Evolutionary conservation across 129 eudicot genomes (phyloP).

Genomic region (Smallanthus sonchifolius): DNA sequence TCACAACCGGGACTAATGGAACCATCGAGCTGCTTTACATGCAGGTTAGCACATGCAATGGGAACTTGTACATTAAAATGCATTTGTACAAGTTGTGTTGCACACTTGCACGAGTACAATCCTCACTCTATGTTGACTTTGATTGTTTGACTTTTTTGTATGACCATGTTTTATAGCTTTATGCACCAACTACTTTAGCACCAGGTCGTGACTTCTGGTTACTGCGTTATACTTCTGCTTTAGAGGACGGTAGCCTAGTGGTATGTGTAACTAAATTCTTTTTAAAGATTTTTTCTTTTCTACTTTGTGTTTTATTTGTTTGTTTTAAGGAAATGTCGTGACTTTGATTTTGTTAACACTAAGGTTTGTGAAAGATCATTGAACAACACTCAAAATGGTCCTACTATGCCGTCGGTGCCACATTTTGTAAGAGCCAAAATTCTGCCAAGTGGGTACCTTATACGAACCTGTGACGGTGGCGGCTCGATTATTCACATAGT

Average conservation of each 20-base stretch:
- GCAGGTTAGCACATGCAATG: conserved; percentile 50
- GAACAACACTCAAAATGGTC: conserved; percentile 89
- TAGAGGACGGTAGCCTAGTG: conserved; percentile 95
- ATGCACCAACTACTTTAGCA: conserved; percentile 94
- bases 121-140: conserved; percentile 3
- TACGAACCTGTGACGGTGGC: conserved; percentile 93
- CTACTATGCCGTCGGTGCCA: conserved; percentile 85
- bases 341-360: conserved; percentile 2
- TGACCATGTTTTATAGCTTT: conserved; percentile 43
- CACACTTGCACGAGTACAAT: background rate
- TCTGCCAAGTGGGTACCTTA: conserved; percentile 80
- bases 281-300: background rate
- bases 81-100: background rate
- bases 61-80: background rate
- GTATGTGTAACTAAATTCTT: conserved; percentile 29
- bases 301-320: background rate
- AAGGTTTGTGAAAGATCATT: conserved; percentile 84
- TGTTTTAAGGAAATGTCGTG: conserved; percentile 19
- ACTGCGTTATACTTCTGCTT: conserved; percentile 71
- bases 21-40: conserved; percentile 85
- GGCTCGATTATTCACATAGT: conserved; percentile 87
- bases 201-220: conserved; percentile 96
- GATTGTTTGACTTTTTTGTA: background rate
- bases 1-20: conserved; percentile 81
- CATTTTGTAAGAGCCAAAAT: conserved; percentile 79